Evolutionary conservation across 352 stramenopile species (phyloP).

Genomic region (Pythium insidiosum): DNA sequence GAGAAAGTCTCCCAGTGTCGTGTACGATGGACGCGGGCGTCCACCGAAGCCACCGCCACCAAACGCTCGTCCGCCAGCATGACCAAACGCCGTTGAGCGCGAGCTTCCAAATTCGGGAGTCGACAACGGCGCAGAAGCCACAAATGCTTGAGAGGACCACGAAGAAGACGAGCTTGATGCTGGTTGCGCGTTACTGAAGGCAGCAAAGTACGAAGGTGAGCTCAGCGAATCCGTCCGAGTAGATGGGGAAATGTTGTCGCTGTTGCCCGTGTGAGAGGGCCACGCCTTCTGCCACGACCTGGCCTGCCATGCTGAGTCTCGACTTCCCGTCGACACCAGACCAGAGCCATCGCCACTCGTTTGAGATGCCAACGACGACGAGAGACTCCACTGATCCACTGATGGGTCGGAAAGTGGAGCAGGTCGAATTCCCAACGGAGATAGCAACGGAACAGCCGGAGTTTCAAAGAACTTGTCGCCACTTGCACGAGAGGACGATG

Average conservation of each 20-base stretch:
- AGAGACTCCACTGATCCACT: slow-evolving; percentile 79
- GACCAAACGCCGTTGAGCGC: too few relatives aligned
- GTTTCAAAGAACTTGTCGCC: slow-evolving; percentile 50
- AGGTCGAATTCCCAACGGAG: slow-evolving; percentile 42
- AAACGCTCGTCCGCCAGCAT: too few relatives aligned
- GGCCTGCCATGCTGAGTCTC: slow-evolving; percentile 11
- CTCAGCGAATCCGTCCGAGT: slow-evolving; percentile 12
- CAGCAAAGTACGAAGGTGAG: slow-evolving; percentile 17
- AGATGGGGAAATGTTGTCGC: too few relatives aligned
- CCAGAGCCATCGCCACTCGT: slow-evolving; percentile 30
- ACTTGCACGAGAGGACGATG: slow-evolving; percentile 46
- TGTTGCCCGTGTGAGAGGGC: slow-evolving; percentile 26
- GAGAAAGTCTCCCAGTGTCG: slow-evolving; percentile 56
- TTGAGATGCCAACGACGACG: slow-evolving; percentile 38
- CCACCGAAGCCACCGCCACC: too few relatives aligned
- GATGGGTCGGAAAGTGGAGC: slow-evolving; percentile 49
- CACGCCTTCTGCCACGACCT: slow-evolving; percentile 19
- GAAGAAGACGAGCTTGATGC: slow-evolving; percentile 10
- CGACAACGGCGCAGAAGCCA: slow-evolving; percentile 14
- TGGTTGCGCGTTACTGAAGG: slow-evolving; percentile 13
- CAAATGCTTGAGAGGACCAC: too few relatives aligned
- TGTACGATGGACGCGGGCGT: slow-evolving; percentile 27
- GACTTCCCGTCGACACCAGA: slow-evolving; percentile 28
- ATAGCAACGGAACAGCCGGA: slow-evolving; percentile 25
- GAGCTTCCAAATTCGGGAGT: slow-evolving; percentile 44